Evolutionary conservation across 2,329 filamentous ascomycete genomes (phyloP), one percentile per base, ranked within the genome.

Genomic region (Nothophoma quercina): DNA sequence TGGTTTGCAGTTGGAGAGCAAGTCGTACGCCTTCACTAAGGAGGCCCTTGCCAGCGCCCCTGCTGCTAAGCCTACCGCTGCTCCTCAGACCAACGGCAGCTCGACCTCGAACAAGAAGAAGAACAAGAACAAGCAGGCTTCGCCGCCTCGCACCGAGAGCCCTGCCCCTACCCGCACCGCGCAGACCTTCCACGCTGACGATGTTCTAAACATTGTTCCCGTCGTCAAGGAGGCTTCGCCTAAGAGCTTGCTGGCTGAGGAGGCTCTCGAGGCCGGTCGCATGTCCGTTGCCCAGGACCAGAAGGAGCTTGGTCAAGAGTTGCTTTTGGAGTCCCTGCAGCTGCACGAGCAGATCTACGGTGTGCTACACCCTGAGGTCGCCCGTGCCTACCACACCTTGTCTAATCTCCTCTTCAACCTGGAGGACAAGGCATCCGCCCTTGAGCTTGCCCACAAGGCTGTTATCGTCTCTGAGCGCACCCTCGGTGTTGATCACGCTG

Each of bases 321-420:
- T 99, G 50, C 84, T 99, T 23, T 80, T 98, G n/a, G 95, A 99
- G 76, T 97, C 93, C 29, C 80, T 99, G 55, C 96, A 95, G 36
- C 81, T 99, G 34, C 93, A 99, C 69, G 95, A 99, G 81, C 95
- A 99, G 76, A 98, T 99, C 63, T 99, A 99, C 69, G 95, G 95
- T 55, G 96, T 98, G 51, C 83, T 99, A 21, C 95, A 99, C 72
- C 93, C 95, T 1, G 95, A 99, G 77, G 93, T 98, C 54, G 95
- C 93, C 38, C 88, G 93, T 59, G 89, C 96, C 22, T 99, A 99
- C 81, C 93, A 96, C 76, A 92, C 90, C 44, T 78, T 99, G 36
- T 96, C 95, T 2, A 96, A 96, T 82, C 83, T 98, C 48, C 97
- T 97, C 79, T 98, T 96, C 77, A 90, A 96, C 74, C 85, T 96